phyloP scores from a whole-genome alignment of 2,329 filamentous ascomycete genomes.

The Geosmithia putterillii region DNA sequence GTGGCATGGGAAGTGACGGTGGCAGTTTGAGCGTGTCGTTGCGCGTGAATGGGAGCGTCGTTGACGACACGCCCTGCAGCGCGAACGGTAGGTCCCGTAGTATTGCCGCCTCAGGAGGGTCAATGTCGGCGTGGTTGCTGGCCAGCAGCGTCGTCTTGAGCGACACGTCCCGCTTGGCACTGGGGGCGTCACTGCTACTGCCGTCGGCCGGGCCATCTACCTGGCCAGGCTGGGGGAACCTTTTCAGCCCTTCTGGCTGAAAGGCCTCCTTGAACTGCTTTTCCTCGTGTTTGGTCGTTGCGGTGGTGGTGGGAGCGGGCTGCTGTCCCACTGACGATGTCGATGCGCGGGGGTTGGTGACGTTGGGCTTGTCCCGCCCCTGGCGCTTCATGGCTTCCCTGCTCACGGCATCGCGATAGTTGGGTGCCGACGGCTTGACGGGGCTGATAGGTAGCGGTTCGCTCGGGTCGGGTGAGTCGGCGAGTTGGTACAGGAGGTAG shows the following conservation, averaged over 20 bases:
- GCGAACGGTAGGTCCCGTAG: slow-evolving; percentile 83
- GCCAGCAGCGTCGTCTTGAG: slow-evolving; percentile 46
- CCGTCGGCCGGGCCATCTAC: background rate
- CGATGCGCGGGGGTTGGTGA: too few relatives aligned
- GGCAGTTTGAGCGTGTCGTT: slow-evolving; percentile 64
- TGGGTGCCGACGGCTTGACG: slow-evolving; percentile 22
- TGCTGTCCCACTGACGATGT: background rate
- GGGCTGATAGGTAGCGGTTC: slow-evolving; percentile 35
- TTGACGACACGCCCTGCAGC: slow-evolving; percentile 81
- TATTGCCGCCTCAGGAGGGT: slow-evolving; percentile 53
- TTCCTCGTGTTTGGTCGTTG: slow-evolving; percentile 28
- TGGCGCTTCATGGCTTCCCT: slow-evolving; percentile 22
- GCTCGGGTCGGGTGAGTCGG: slow-evolving; percentile 50
- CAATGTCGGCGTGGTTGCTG: slow-evolving; percentile 41
- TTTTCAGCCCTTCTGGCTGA: slow-evolving; percentile 37
- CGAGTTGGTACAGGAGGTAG: slow-evolving; percentile 76
- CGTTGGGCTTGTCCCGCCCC: slow-evolving; percentile 20
- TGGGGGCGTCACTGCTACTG: too few relatives aligned
- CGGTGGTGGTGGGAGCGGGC: slow-evolving; percentile 19
- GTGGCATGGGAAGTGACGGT: slow-evolving; percentile 64
- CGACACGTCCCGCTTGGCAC: slow-evolving; percentile 36
- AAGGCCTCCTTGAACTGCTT: slow-evolving; percentile 40
- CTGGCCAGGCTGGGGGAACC: slow-evolving; percentile 19
- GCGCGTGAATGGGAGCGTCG: slow-evolving; percentile 64
- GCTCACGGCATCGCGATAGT: slow-evolving; percentile 23